Percentiles rank a stretch among this genome's conserved stretches.
phyloP scores from a whole-genome alignment of 2,329 filamentous ascomycete species.

The Coniochaeta prunicola region DNA sequence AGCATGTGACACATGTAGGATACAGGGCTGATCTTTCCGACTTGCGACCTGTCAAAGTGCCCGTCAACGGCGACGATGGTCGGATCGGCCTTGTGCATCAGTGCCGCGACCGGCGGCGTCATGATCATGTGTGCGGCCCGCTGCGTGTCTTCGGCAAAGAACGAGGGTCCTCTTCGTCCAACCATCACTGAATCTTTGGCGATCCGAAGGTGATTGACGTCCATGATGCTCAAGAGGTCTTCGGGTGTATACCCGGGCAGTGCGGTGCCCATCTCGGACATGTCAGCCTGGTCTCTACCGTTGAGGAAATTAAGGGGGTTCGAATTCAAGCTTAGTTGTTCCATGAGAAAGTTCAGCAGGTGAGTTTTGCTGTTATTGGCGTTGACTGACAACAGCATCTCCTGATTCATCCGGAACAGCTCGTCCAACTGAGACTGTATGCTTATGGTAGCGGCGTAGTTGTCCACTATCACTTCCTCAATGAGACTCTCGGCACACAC shows the following conservation, averaged over 20 bases:
- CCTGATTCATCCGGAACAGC: neutral
- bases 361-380: constrained; percentile 6
- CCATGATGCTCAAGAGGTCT: constrained; percentile 5
- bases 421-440: neutral
- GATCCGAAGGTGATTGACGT: constrained; percentile 6
- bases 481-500: constrained; percentile 5
- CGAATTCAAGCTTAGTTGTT: constrained; percentile 3
- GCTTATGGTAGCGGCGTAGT: neutral
- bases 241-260: constrained; percentile 3
- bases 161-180: neutral
- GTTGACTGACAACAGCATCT: neutral
- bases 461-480: constrained; percentile 5
- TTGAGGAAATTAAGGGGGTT: neutral
- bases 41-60: constrained; percentile 6
- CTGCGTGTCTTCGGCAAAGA: neutral
- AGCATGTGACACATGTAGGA: constrained; percentile 7
- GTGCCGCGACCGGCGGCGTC: constrained; percentile 3
- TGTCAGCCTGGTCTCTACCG: neutral
- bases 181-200: neutral
- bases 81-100: neutral
- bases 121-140: constrained; percentile 3
- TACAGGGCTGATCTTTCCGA: constrained; percentile 5
- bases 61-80: constrained; percentile 9
- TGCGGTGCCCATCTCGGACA: constrained; percentile 5
- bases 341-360: constrained; percentile 8